phyloP scores from a whole-genome alignment of 768 basidiomycete species.

The Kondoa subrosea region DNA sequence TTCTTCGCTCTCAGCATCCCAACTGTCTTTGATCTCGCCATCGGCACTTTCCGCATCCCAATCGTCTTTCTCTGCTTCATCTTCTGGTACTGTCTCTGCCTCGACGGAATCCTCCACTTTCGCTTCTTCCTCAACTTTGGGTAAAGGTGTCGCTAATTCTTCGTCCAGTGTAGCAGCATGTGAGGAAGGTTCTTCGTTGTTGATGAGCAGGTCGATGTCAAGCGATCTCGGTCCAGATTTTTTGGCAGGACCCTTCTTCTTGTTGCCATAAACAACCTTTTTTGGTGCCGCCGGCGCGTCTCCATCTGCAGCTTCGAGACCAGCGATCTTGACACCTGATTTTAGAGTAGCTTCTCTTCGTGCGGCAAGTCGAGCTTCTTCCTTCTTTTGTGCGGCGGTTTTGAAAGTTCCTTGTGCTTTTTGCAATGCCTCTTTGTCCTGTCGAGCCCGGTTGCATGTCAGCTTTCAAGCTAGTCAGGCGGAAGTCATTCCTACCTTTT shows the following conservation, averaged over 20 bases:
- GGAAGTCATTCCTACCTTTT: conserved; percentile 47
- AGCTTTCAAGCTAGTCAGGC: not conserved
- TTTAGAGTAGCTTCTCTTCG: conserved; percentile 78
- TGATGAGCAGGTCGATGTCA: conserved; percentile 25
- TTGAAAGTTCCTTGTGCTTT: conserved; percentile 73
- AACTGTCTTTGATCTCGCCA: conserved; percentile 35
- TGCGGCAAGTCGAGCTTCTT: conserved; percentile 73
- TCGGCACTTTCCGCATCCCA: conserved; percentile 29
- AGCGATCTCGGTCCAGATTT: conserved; percentile 22
- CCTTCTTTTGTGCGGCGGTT: conserved; percentile 95
- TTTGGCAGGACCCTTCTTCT: conserved; percentile 22
- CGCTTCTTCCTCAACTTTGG: conserved; percentile 30
- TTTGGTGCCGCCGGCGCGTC: conserved; percentile 37
- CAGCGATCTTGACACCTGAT: conserved; percentile 77
- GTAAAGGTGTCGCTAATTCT: conserved; percentile 19
- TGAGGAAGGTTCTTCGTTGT: conserved; percentile 19
- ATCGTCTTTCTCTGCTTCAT: conserved; percentile 38
- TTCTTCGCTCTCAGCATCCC: conserved; percentile 44
- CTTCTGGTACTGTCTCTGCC: conserved; percentile 27
- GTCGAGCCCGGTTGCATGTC: conserved; percentile 12
- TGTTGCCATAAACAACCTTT: conserved; percentile 59
- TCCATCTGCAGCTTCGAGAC: conserved; percentile 38
- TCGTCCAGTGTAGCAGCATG: conserved; percentile 17
- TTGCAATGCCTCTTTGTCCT: conserved; percentile 81
- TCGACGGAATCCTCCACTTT: conserved; percentile 24